phyloP scores from a whole-genome alignment of 805 yeast genomes.

The Teunomyces barrocoloradensis region DNA sequence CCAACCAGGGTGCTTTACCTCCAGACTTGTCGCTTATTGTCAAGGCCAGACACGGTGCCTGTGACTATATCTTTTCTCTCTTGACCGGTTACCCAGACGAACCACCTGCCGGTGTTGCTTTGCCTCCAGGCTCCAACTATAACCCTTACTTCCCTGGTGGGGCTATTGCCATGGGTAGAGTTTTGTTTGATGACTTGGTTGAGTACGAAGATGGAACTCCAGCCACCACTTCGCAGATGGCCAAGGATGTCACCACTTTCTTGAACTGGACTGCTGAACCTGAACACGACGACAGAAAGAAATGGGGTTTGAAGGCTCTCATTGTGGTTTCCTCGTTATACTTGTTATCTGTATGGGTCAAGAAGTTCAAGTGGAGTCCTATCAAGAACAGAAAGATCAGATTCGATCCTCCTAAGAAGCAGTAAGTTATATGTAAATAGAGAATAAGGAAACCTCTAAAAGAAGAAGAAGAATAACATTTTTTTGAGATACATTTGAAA shows the following conservation, averaged over 20 bases:
- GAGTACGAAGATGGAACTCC: conserved; percentile 99
- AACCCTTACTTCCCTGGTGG: conserved; percentile 99
- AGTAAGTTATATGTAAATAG: conserved; percentile 8
- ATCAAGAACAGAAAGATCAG: conserved; percentile 92
- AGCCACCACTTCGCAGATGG: conserved; percentile 98
- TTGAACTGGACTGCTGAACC: conserved; percentile 99
- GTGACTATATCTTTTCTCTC: conserved; percentile 90
- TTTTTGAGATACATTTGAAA: not conserved
- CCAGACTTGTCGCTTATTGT: conserved; percentile 96
- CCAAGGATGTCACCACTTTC: conserved; percentile 94
- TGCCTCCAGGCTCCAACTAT: conserved; percentile 94
- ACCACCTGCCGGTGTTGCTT: conserved; percentile 93
- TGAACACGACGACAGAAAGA: conserved; percentile 97
- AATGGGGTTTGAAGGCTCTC: conserved; percentile 90
- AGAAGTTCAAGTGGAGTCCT: conserved; percentile 97
- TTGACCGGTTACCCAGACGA: conserved; percentile 99
- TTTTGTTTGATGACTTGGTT: conserved; percentile 92
- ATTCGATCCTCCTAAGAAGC: conserved; percentile 85
- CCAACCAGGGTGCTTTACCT: conserved; percentile 98
- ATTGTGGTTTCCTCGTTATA: conserved; percentile 75
- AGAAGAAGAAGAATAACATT: not conserved
- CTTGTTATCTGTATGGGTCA: conserved; percentile 83
- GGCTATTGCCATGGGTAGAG: conserved; percentile 98
- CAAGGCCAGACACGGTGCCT: conserved; percentile 98
- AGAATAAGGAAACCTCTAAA: conserved; percentile 2